Evolutionary conservation across 257 asterid species (phyloP), one percentile per base, ranked within the genome.

Genomic region (Solanum rostratum): DNA sequence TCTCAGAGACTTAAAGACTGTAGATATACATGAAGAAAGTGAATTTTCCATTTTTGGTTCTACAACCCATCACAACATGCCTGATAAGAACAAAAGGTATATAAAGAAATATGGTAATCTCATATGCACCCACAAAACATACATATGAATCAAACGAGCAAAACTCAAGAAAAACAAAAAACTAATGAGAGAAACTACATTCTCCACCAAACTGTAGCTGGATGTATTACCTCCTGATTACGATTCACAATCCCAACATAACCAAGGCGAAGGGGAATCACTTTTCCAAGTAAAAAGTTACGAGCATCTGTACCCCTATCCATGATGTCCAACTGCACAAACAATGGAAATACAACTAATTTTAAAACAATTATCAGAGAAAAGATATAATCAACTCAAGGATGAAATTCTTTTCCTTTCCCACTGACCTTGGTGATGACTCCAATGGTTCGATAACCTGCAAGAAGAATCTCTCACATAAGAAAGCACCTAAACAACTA

Each of bases 161-260:
- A 16, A 50, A 76, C 10, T 73, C 39, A 45, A 74, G 81, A 22
- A 49, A 46, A 46, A 74, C 45, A 13, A 74, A 74, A 73, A 74
- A 8, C n/a, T 46, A 4, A 16, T 74, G 81, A 76, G 55, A 73
- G n/a, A 27, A 76, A 49, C 27, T 2, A 49, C 16, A 2, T 49
- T 52, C 62, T 49, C 27, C 62, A 16, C 82, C 62, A 49, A 19
- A 24, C 45, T 49, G 15, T 76, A 49, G 60, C 62, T 49, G 45
- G 45, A 76, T 27, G 81, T 53, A 65, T 84, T 95, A 97, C 99
- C 98, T 95, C 97, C 87, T 97, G 99, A 85, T 98, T 88, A 70
- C 99, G 98, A 87, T 97, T 97, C 81, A 97, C 99, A 85, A 97
- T 95, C 24, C 98, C 98, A n/a, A 95, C 91, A 86, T 97, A 97